Evolutionary conservation across 495 filamentous ascomycete species (phyloP), one percentile per base, ranked within the genome.

Genomic region (Xylaria castorea): DNA sequence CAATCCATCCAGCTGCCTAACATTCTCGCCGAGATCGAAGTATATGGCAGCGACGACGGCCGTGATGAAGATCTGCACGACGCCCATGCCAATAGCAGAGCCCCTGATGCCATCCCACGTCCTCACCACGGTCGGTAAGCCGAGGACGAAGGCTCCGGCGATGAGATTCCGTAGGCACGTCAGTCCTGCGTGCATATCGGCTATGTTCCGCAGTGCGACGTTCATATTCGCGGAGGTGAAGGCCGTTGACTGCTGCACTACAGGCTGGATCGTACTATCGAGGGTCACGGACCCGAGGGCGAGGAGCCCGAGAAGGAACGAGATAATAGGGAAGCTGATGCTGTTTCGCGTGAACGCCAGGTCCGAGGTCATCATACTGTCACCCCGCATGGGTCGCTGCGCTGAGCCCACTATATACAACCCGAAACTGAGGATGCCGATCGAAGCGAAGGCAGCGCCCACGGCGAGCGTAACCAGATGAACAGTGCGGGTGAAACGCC

Each of bases 201-300:
- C 79, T 3, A 79, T 82, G 68, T 79, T 84, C 0, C 83, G 78
- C 42, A 83, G 77, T 32, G 80, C 78, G 30, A 81, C 75, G 25
- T 75, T 77, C 5, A 84, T 74, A 72, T 81, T 86, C 12, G 80
- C 76, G 18, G 72, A 78, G 7, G 83, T 85, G 71, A 84, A 85
- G 44, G 80, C 78, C 5, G 83, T 85, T 55, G 82, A 85, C 9
- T 76, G 75, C 25, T 76, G 68, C 32, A 86, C 76, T n/a, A 84
- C 71, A 5, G 83, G 82, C 5, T 73, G 65, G 0, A 77, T 73
- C 11, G 81, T 81, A 18, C 78, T 75, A 38, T 82, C 79, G 0
- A 86, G 74, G 11, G 76, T 64, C 12, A 79, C 71, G 0, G 73
- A 76, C 18, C 81, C 82, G 0, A 76, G 78, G 1, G 85, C 81